Evolutionary conservation across 1,284 basidiomycete genomes (phyloP).

Genomic region (Malassezia pachydermatis): DNA sequence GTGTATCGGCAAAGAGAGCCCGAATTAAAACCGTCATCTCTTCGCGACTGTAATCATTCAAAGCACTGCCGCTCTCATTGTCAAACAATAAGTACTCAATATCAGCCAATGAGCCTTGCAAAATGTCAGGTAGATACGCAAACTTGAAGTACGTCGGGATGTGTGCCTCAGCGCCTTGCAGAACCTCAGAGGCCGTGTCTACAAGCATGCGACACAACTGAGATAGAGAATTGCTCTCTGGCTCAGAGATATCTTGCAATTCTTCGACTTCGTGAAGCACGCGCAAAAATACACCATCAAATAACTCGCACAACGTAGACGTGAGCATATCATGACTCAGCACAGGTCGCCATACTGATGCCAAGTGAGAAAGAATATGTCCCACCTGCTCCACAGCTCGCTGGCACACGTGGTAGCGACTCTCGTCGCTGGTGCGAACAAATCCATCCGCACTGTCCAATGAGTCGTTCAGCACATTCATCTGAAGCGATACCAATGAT

Average conservation of each 20-base stretch:
- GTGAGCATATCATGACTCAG: slow-evolving; percentile 33
- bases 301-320: slow-evolving; percentile 58
- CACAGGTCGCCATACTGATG: slow-evolving; percentile 63
- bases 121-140: slow-evolving; percentile 41
- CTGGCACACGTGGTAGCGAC: slow-evolving; percentile 68
- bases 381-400: slow-evolving; percentile 60
- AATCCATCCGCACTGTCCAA: slow-evolving; percentile 64
- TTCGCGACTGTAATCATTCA: slow-evolving; percentile 77
- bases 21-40: slow-evolving; percentile 72
- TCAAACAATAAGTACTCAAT: slow-evolving; percentile 79
- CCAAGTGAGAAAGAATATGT: slow-evolving; percentile 59
- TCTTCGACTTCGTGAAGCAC: slow-evolving; percentile 67
- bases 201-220: slow-evolving; percentile 68
- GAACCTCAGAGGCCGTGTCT: slow-evolving; percentile 45
- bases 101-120: slow-evolving; percentile 53
- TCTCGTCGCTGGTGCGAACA: slow-evolving; percentile 61
- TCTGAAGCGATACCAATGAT: slow-evolving; percentile 49
- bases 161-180: slow-evolving; percentile 74
- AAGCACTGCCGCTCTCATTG: slow-evolving; percentile 57
- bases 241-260: slow-evolving; percentile 77
- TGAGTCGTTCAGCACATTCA: slow-evolving; percentile 50
- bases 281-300: slow-evolving; percentile 61
- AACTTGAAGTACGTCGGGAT: slow-evolving; percentile 45
- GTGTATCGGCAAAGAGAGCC: slow-evolving; percentile 65
- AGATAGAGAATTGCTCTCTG: slow-evolving; percentile 72